A percentile compares a stretch with the other conserved stretches of the same genome.
phyloP scores from a whole-genome alignment of 345 rosid genomes.

The Brassica rapa region DNA sequence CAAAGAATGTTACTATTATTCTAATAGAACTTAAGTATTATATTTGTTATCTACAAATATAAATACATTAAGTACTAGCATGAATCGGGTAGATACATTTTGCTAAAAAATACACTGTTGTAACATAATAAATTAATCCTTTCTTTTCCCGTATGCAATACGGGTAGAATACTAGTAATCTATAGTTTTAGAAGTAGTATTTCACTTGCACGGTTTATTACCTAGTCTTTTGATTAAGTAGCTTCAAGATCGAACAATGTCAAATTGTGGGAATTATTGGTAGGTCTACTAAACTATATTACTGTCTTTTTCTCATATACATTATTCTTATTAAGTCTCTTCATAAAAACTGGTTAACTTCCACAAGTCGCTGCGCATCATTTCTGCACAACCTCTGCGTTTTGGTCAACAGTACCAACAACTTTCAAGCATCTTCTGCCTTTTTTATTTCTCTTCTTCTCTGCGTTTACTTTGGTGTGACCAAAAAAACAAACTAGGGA shows the following conservation, averaged over 20 bases:
- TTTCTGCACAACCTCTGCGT: constrained; percentile 16
- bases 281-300: constrained; percentile 30
- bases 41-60: too few relatives aligned
- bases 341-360: constrained; percentile 18
- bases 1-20: too few relatives aligned
- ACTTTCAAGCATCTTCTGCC: constrained; percentile 18
- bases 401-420: constrained; percentile 38
- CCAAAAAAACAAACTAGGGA: constrained; percentile 8
- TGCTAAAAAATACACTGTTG: too few relatives aligned
- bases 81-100: too few relatives aligned
- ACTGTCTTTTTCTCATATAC: constrained; percentile 21
- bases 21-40: too few relatives aligned
- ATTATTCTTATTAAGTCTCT: not conserved
- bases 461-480: constrained; percentile 1
- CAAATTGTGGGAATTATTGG: constrained; percentile 8
- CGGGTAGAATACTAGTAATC: too few relatives aligned
- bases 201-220: too few relatives aligned
- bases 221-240: not conserved
- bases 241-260: not conserved
- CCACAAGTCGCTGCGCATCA: constrained; percentile 22
- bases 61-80: too few relatives aligned
- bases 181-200: too few relatives aligned
- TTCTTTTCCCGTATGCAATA: too few relatives aligned
- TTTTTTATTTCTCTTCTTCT: not conserved
- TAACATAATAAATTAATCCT: too few relatives aligned